Evolutionary conservation across 306 rosid species (phyloP).

Genomic region (Prunus davidiana): DNA sequence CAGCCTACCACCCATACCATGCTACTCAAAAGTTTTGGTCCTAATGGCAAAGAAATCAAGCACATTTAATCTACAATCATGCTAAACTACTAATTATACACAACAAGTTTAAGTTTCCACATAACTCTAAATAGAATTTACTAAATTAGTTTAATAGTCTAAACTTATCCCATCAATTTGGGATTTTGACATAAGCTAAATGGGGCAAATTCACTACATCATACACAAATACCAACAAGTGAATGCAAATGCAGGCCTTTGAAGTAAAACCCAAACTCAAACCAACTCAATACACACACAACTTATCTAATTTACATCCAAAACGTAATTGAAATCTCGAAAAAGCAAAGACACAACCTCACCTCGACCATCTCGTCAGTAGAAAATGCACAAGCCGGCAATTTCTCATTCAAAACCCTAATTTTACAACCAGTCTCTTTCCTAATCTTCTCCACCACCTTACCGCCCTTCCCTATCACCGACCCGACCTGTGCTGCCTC

Average conservation of each 20-base stretch:
- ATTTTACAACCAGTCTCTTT: conserved; percentile 73
- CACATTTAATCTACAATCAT: background rate
- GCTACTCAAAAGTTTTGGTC: background rate
- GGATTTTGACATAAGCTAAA: background rate
- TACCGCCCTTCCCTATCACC: conserved; percentile 94
- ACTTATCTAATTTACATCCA: background rate
- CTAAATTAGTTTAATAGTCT: background rate
- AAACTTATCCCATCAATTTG: background rate
- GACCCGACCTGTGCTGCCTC: conserved; percentile 67
- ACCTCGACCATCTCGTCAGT: conserved; percentile 90
- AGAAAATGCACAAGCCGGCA: conserved; percentile 58
- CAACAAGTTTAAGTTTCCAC: background rate
- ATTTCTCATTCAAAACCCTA: conserved; percentile 61
- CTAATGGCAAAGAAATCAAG: background rate
- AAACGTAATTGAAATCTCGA: background rate
- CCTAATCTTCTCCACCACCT: conserved; percentile 82
- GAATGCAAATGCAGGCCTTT: background rate
- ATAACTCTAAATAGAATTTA: background rate
- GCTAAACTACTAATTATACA: background rate
- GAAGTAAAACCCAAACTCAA: background rate
- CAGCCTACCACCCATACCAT: background rate
- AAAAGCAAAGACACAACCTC: conserved; percentile 9
- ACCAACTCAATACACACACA: background rate
- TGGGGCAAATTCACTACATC: background rate
- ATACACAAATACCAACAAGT: background rate